Conservation (phyloP, 2,329 filamentous ascomycete species). For the Aspergillus thermomutatus region DNA sequence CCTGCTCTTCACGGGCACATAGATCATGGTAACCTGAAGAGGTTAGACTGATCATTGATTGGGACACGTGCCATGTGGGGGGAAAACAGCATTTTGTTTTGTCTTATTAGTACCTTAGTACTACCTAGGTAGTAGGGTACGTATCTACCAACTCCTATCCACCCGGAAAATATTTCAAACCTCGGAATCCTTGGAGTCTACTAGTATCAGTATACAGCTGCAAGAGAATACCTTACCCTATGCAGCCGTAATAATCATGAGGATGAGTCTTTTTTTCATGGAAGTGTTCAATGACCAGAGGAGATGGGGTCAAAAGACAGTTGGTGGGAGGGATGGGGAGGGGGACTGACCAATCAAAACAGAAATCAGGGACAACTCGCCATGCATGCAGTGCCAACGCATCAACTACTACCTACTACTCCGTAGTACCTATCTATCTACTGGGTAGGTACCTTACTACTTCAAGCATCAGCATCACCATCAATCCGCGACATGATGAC, state of each 20-base stretch:
- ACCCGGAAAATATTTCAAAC: background rate
- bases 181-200: background rate
- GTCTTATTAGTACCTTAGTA: too few species aligned
- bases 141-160: too few species aligned
- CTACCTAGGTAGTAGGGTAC: too few species aligned
- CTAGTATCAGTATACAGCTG: background rate
- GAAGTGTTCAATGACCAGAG: background rate
- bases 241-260: background rate
- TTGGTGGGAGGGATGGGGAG: slow-evolving; percentile 21
- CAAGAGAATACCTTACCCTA: background rate
- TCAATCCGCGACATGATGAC: background rate
- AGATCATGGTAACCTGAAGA: too few species aligned
- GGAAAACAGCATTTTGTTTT: too few species aligned
- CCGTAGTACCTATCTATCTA: too few species aligned
- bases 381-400: slow-evolving; percentile 33
- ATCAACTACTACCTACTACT: slow-evolving; percentile 15
- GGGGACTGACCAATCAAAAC: slow-evolving; percentile 27
- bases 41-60: background rate
- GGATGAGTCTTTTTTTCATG: background rate
- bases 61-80: background rate
- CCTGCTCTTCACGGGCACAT: too few species aligned
- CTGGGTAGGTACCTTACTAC: too few species aligned
- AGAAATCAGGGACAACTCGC: slow-evolving; percentile 17
- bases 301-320: background rate
- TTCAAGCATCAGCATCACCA: background rate